These are phyloP conservation scores for Physcomitrium patens DNA, from an alignment of 225 moss, liverwort and hornwort genomes.

Conservation along the genomic window DNA sequence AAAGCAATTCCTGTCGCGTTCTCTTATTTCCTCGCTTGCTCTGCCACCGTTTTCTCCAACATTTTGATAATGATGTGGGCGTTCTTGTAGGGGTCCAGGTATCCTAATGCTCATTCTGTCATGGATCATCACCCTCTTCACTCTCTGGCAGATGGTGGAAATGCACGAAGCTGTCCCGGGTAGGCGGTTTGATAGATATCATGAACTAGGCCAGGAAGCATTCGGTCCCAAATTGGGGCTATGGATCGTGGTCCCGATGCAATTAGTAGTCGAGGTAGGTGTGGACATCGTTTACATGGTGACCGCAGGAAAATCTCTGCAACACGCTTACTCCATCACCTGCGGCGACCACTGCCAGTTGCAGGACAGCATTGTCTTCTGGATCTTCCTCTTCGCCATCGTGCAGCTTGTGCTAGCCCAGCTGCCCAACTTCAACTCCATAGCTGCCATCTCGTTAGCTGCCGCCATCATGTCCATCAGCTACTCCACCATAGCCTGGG, in stretches of 20 bases:
- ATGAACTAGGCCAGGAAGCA: conserved; percentile 83
- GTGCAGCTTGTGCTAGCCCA: conserved; percentile 78
- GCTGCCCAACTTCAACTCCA: conserved; percentile 82
- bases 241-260: conserved; percentile 83
- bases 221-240: conserved; percentile 75
- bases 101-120: conserved; percentile 61
- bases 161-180: conserved; percentile 83
- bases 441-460: conserved; percentile 71
- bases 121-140: conserved; percentile 82
- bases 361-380: conserved; percentile 47
- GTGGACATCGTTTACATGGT: conserved; percentile 91
- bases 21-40: neutral
- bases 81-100: conserved; percentile 66
- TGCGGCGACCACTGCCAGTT: conserved; percentile 43
- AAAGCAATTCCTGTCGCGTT: neutral
- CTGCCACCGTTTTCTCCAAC: neutral
- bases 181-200: conserved; percentile 73
- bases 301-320: conserved; percentile 68
- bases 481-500: conserved; percentile 77
- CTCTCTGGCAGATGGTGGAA: conserved; percentile 90
- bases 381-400: conserved; percentile 71
- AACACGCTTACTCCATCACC: conserved; percentile 57
- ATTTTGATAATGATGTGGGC: conserved; percentile 10
- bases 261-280: conserved; percentile 79
- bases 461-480: conserved; percentile 91